Base-by-base conservation (phyloP, 2,329 filamentous ascomycete species). In the Neonectria ditissima region DNA sequence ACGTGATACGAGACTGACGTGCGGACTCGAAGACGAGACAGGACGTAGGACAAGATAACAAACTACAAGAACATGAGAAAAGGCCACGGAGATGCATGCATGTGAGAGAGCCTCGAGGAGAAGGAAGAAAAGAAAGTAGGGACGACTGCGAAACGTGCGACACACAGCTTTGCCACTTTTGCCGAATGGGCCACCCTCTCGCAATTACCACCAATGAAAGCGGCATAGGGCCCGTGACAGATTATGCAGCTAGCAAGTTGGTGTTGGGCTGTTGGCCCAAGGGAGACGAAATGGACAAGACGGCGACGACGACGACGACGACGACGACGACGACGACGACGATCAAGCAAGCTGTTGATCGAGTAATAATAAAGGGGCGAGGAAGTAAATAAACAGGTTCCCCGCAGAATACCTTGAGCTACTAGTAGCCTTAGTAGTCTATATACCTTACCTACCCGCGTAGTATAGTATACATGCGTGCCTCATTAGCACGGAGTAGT, bases 141-240 rank as follows among this genome's bases (percentile, higher is more conserved):
- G 20, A 53, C 52, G 34, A 44, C 18, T 37, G 22, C 22, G 34
- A 30, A 34, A 16, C n/a, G 32, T 22, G 28, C 24, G 39, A 56
- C 43, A 34, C 18, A 26, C 24, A 44, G 5, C 24, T 32, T 30
- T 50, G 47, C 47, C 47, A 50, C 20, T 50, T 48, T 48, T 30
- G 26, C 45, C 24, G 45, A 48, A 48, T 48, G 26, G 10, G 16
- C 45, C 45, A 48, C 45, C 26, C 26, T 48, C 26, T 30, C 45
- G 20, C 24, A 30, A n/a, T 13, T 11, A 10, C 26, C 45, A 48
- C 45, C 45, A 48, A 48, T 30, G 26, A 30, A 9, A 30, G 26
- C 16, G 16, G 16, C 13, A 16, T 20, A 50, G 28, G 28, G 28
- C 20, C 18, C 20, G 53, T 47, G 44, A 37, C 43, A 55, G 18